phyloP scores from a whole-genome alignment of 352 stramenopile species.

The Phytophthora agathidicida region DNA sequence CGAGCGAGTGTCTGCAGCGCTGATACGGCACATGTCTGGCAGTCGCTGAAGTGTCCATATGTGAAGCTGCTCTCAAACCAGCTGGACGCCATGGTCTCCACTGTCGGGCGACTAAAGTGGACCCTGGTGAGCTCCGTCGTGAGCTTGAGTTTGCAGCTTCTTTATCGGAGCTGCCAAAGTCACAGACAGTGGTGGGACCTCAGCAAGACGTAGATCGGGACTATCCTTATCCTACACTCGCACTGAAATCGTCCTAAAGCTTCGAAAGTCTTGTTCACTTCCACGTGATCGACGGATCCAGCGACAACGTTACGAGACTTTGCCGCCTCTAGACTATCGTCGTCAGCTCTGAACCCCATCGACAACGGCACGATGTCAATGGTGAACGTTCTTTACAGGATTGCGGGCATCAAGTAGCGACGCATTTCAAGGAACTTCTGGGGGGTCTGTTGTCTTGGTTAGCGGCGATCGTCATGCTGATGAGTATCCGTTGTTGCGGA shows the following conservation, averaged over 20 bases:
- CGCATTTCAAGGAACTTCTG: not conserved
- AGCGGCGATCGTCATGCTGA: not conserved
- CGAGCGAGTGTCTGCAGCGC: conserved; percentile 9
- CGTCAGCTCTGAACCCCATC: too few relatives aligned
- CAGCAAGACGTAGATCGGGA: conserved; percentile 11
- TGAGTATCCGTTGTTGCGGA: conserved; percentile 8
- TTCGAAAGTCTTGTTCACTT: conserved; percentile 4
- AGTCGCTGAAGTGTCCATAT: conserved; percentile 23
- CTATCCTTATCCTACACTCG: conserved; percentile 13
- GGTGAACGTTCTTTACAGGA: conserved; percentile 2
- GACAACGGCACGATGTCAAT: conserved; percentile 5
- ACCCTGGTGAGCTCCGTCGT: conserved; percentile 14
- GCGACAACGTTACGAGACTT: too few relatives aligned
- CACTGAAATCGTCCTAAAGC: conserved; percentile 7
- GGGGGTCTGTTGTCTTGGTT: conserved; percentile 7
- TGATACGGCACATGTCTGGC: conserved; percentile 21
- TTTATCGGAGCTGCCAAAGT: conserved; percentile 7
- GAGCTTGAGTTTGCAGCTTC: conserved; percentile 9
- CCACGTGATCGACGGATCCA: conserved; percentile 5
- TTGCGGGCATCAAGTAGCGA: not conserved
- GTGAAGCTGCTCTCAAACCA: conserved; percentile 33
- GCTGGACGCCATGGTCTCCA: conserved; percentile 7
- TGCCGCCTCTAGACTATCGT: not conserved
- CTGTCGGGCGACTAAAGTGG: conserved; percentile 4
- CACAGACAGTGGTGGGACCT: conserved; percentile 13